Conservation (phyloP, 345 rosid species). For the Gossypium ekmanianum region DNA sequence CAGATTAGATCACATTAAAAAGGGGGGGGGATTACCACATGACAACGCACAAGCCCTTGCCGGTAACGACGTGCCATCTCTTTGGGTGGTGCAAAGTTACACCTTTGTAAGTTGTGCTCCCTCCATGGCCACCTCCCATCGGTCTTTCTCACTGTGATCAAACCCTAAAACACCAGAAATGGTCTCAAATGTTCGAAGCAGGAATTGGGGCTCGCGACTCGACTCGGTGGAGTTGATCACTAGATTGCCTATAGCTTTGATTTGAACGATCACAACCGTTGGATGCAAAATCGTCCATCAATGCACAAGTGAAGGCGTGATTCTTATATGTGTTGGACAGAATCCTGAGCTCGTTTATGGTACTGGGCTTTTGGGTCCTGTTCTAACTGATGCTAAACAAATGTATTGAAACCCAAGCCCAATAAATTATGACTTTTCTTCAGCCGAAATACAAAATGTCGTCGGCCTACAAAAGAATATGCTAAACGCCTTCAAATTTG, state of each 20-base stretch:
- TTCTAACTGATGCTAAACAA: neutral
- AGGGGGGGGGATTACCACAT: constrained; percentile 53
- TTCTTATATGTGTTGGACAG: neutral
- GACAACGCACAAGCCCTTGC: constrained; percentile 84
- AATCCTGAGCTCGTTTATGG: neutral
- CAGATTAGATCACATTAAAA: neutral
- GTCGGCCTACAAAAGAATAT: too few relatives aligned
- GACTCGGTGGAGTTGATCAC: neutral
- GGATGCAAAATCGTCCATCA: neutral
- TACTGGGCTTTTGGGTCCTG: neutral
- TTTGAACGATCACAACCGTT: constrained; percentile 1
- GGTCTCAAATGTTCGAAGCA: constrained; percentile 15
- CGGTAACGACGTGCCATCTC: constrained; percentile 83
- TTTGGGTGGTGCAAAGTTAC: constrained; percentile 67
- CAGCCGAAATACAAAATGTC: too few relatives aligned
- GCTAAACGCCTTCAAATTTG: too few relatives aligned
- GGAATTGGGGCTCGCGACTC: neutral
- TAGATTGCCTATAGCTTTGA: neutral
- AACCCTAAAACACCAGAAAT: constrained; percentile 20
- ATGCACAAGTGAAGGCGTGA: neutral
- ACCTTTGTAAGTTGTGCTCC: constrained; percentile 62
- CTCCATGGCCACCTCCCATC: constrained; percentile 78
- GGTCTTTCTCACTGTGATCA: constrained; percentile 27
- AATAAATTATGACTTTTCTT: too few relatives aligned
- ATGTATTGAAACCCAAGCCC: neutral